Percentiles rank a stretch among this genome's conserved stretches.
Conservation (phyloP, 2,329 filamentous ascomycete genomes). For the Fonsecaea erecta region DNA sequence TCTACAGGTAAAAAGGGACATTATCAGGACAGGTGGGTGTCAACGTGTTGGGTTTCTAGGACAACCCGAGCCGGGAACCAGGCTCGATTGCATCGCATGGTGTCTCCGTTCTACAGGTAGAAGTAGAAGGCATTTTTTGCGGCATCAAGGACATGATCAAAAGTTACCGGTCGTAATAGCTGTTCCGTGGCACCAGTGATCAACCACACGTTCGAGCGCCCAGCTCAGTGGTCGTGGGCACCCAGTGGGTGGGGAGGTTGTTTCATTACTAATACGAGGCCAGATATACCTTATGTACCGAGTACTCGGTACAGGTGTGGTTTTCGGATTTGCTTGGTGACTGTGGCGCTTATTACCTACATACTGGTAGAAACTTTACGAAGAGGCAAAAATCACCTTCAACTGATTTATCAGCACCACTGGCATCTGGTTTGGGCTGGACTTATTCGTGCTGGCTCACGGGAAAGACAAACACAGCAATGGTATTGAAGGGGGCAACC, state of each 20-base stretch:
- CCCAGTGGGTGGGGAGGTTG: background rate
- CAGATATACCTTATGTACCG: background rate
- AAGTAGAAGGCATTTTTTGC: background rate
- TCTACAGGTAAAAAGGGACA: conserved; percentile 60
- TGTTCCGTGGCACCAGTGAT: background rate
- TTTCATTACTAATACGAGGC: background rate
- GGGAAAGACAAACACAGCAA: background rate
- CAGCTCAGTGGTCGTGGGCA: background rate
- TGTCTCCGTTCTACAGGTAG: background rate
- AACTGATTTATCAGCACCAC: background rate
- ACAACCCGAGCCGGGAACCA: background rate
- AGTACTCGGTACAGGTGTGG: too few relatives aligned
- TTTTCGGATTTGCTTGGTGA: background rate
- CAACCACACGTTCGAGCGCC: background rate
- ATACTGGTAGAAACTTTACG: too few relatives aligned
- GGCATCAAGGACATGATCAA: background rate
- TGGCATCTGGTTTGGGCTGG: background rate
- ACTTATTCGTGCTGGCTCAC: background rate
- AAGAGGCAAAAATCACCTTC: background rate
- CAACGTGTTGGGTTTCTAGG: background rate
- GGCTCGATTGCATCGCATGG: conserved; percentile 18
- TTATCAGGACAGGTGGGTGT: background rate
- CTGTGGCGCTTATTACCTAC: background rate
- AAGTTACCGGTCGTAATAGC: conserved; percentile 7
- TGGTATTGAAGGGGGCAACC: background rate